Percentiles rank a stretch among this genome's conserved stretches.
These are phyloP conservation scores for Funneliformis geosporum DNA, from an alignment of 192 early-diverging fungal genomes.

Conservation along the genomic window DNA sequence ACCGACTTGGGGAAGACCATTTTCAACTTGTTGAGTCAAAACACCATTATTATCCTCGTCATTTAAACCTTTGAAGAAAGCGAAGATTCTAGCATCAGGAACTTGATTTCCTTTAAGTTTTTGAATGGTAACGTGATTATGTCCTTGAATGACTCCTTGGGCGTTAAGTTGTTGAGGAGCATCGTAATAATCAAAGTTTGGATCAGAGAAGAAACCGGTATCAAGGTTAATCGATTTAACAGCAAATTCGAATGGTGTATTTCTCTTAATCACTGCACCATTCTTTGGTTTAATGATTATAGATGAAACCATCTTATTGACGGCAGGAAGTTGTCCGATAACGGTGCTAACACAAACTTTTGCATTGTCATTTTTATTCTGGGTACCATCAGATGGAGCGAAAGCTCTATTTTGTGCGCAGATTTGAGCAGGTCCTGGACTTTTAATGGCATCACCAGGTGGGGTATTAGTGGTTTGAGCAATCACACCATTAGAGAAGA, in stretches of 20 bases:
- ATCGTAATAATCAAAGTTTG: background rate
- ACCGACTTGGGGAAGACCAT: background rate
- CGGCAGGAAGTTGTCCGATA: background rate
- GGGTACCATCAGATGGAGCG: background rate
- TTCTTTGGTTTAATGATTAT: background rate
- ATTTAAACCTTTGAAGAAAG: slow-evolving; percentile 27
- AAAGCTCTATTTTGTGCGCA: no score
- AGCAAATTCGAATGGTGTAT: background rate
- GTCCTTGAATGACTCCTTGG: background rate
- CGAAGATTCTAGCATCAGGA: background rate
- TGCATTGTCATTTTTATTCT: background rate
- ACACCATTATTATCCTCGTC: background rate
- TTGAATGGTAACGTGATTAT: slow-evolving; percentile 5
- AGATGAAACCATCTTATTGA: background rate
- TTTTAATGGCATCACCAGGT: no score
- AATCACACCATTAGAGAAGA: no score
- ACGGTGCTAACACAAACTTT: background rate
- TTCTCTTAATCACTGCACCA: background rate
- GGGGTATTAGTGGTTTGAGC: no score
- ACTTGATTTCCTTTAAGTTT: background rate
- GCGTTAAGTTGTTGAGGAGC: background rate
- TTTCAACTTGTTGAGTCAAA: background rate
- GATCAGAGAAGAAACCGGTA: background rate
- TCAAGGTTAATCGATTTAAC: background rate
- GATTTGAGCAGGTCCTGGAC: no score